These are phyloP conservation scores for Lepidium sativum DNA, from an alignment of 345 rosid genomes.

Conservation along the genomic window DNA sequence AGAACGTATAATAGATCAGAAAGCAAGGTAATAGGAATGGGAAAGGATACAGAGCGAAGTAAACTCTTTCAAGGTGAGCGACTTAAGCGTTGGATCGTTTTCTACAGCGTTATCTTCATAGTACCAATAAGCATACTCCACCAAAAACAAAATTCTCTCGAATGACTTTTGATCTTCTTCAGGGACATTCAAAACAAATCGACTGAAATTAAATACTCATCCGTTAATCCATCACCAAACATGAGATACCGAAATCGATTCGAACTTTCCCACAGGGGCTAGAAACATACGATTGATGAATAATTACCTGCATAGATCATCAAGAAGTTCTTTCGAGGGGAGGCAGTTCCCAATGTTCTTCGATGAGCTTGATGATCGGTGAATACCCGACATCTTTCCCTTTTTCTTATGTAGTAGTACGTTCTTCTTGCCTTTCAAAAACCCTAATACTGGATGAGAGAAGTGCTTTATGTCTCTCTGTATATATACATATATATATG, in stretches of 20 bases:
- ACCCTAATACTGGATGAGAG: conserved; percentile 21
- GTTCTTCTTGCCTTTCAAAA: conserved; percentile 16
- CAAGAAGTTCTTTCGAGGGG: conserved; percentile 94
- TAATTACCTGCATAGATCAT: conserved; percentile 93
- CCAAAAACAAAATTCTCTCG: conserved; percentile 92
- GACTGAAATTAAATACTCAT: conserved; percentile 42
- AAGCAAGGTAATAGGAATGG: neutral
- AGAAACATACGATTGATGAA: neutral
- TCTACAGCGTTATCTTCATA: conserved; percentile 95
- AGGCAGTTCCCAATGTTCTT: conserved; percentile 69
- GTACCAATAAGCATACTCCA: conserved; percentile 97
- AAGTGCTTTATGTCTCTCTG: neutral
- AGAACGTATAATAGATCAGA: neutral
- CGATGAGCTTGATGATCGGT: conserved; percentile 59
- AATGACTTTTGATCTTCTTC: conserved; percentile 96
- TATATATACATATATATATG: neutral
- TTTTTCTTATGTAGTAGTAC: neutral
- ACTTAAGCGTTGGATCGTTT: conserved; percentile 82
- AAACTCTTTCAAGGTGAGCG: conserved; percentile 82
- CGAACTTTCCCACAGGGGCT: neutral
- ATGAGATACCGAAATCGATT: neutral
- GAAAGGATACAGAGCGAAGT: conserved; percentile 79
- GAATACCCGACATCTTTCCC: conserved; percentile 50
- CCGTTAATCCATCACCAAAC: neutral
- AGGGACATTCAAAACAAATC: conserved; percentile 94